Evolutionary conservation across 441 rosid genomes (phyloP).

Genomic region (Gossypium schwendimanii): DNA sequence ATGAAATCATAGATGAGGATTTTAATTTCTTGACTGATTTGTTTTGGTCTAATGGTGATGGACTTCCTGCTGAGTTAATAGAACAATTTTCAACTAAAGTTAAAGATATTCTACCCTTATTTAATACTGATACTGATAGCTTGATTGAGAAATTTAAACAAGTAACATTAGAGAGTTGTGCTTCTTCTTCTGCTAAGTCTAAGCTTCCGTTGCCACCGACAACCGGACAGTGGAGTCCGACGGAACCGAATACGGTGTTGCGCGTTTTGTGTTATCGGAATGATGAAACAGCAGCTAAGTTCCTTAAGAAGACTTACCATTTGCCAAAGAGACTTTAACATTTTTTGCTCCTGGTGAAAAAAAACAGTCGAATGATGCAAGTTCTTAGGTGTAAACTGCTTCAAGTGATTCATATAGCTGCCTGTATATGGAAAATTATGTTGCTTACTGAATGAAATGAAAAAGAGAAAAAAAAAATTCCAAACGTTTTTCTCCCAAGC

Average conservation of each 20-base stretch:
- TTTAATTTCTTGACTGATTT: constrained; percentile 52
- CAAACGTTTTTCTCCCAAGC: not conserved
- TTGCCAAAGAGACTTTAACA: constrained; percentile 70
- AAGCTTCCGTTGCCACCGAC: constrained; percentile 66
- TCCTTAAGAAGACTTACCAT: constrained; percentile 64
- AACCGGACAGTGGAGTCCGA: constrained; percentile 60
- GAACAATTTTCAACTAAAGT: constrained; percentile 45
- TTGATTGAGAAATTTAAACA: constrained; percentile 46
- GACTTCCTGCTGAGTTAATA: constrained; percentile 57
- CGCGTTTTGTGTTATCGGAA: constrained; percentile 56
- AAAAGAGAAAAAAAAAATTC: not conserved
- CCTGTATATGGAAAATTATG: not conserved
- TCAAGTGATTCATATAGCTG: not conserved
- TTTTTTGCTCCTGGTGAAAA: not conserved
- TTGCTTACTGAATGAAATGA: not conserved
- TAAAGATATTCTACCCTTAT: constrained; percentile 46
- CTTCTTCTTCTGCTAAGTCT: constrained; percentile 45
- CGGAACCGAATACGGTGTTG: constrained; percentile 57
- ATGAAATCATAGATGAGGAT: constrained; percentile 46
- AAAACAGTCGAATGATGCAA: constrained; percentile 1
- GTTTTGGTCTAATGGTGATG: constrained; percentile 81
- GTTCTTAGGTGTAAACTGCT: not conserved
- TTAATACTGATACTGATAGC: constrained; percentile 36
- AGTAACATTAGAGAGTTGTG: constrained; percentile 35
- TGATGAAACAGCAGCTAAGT: constrained; percentile 56